A percentile compares a stretch with the other conserved stretches of the same genome.
Conservation (phyloP, 2,329 filamentous ascomycete species). For the Peltaster fructicola region DNA sequence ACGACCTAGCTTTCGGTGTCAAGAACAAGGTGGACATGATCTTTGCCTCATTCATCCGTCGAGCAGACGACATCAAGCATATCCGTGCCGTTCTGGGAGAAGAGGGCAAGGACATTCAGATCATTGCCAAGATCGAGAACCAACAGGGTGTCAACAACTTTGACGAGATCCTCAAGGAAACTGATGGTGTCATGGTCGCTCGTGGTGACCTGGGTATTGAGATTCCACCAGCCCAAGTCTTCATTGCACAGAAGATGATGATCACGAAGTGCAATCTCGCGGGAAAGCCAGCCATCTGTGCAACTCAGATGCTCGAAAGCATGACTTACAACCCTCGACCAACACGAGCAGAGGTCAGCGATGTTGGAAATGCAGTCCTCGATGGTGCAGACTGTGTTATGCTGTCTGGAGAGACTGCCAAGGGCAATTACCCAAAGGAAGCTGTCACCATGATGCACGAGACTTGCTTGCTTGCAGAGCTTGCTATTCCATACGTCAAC, state of each 20-base stretch:
- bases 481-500: constrained; percentile 90
- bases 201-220: constrained; percentile 97
- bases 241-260: constrained; percentile 99
- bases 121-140: constrained; percentile 99
- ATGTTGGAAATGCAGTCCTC: constrained; percentile 94
- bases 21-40: constrained; percentile 99
- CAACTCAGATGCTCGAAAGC: constrained; percentile 98
- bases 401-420: constrained; percentile 97
- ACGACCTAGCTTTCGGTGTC: constrained; percentile 83
- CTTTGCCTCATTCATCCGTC: constrained; percentile 95
- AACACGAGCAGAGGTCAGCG: constrained; percentile 93
- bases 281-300: constrained; percentile 96
- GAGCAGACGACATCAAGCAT: constrained; percentile 76
- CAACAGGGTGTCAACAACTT: constrained; percentile 99
- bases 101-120: constrained; percentile 91
- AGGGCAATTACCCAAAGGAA: constrained; percentile 85
- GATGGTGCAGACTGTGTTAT: constrained; percentile 99
- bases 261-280: constrained; percentile 99
- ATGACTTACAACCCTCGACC: constrained; percentile 99
- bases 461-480: constrained; percentile 89
- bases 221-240: constrained; percentile 95
- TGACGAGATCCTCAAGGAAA: constrained; percentile 84
- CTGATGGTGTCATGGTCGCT: constrained; percentile 98
- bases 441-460: constrained; percentile 97
- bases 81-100: constrained; percentile 84